These are phyloP conservation scores for Monascus ruber DNA, from an alignment of 2,329 filamentous ascomycete species.

Conservation along the genomic window DNA sequence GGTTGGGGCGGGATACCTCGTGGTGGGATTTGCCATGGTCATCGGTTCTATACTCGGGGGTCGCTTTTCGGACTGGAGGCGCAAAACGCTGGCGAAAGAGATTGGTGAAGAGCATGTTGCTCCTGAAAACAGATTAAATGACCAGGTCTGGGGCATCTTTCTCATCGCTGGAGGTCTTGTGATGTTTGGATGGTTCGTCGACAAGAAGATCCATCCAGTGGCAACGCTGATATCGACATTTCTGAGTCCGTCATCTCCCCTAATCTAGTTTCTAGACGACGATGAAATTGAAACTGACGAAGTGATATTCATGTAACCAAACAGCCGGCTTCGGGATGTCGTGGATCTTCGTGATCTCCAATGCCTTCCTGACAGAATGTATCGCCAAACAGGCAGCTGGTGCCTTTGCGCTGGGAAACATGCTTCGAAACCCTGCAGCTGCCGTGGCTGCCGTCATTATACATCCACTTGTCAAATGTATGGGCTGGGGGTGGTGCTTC, in stretches of 20 bases:
- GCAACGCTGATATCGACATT: constrained; percentile 19
- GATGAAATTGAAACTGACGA: background rate
- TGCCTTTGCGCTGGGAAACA: constrained; percentile 30
- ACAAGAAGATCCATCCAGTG: constrained; percentile 16
- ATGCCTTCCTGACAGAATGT: constrained; percentile 33
- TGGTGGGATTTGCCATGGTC: constrained; percentile 20
- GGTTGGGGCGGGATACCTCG: constrained; percentile 27
- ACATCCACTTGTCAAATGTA: constrained; percentile 18
- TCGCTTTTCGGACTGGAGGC: constrained; percentile 27
- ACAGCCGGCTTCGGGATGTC: constrained; percentile 27
- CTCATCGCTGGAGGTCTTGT: constrained; percentile 26
- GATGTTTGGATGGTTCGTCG: constrained; percentile 34
- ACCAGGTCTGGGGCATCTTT: constrained; percentile 31
- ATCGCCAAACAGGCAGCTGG: constrained; percentile 29
- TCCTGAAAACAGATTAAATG: constrained; percentile 29
- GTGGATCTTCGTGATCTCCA: constrained; percentile 33
- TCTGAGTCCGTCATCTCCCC: constrained; percentile 7
- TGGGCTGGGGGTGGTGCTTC: constrained; percentile 33
- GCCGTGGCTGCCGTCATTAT: constrained; percentile 30
- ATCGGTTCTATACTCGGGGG: constrained; percentile 28
- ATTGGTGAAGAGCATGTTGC: constrained; percentile 12
- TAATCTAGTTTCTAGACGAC: background rate
- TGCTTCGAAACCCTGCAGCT: constrained; percentile 31
- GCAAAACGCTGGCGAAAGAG: constrained; percentile 13
- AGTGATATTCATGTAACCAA: background rate